These are phyloP conservation scores for Symbiodinium natans DNA, from an alignment of 73 alveolate genomes.

Conservation along the genomic window DNA sequence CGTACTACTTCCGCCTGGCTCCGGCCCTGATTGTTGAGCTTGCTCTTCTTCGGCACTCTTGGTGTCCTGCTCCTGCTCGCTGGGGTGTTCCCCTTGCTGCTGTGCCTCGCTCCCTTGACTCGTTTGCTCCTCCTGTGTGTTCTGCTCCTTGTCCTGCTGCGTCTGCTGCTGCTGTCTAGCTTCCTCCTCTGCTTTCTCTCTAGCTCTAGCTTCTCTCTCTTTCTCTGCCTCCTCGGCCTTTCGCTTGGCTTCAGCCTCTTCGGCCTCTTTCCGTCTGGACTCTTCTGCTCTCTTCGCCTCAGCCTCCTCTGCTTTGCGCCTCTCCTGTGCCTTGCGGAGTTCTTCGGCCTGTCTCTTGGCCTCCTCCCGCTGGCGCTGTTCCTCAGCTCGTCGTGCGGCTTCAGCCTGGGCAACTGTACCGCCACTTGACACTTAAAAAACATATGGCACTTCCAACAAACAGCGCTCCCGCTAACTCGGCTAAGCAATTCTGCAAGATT, in stretches of 20 bases:
- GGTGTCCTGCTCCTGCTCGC: not conserved
- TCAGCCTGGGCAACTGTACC: not conserved
- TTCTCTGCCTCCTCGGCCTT: conserved; percentile 8
- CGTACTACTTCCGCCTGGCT: too few relatives aligned
- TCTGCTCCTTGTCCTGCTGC: not conserved
- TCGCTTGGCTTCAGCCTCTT: not conserved
- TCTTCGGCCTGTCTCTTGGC: conserved; percentile 21
- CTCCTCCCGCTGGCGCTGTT: conserved; percentile 18
- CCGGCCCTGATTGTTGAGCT: not conserved
- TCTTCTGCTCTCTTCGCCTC: conserved; percentile 34
- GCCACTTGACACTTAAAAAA: too few relatives aligned
- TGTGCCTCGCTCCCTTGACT: too few relatives aligned
- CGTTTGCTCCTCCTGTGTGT: too few relatives aligned
- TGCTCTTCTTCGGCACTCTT: not conserved
- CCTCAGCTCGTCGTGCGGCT: conserved; percentile 11
- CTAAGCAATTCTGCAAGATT: too few relatives aligned
- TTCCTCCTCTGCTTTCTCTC: conserved; percentile 14
- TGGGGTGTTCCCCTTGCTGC: not conserved
- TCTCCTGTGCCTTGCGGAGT: conserved; percentile 1
- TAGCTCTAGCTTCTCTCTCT: not conserved
- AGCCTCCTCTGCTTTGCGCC: not conserved
- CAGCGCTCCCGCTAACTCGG: too few relatives aligned
- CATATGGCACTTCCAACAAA: not conserved
- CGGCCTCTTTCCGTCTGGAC: not conserved
- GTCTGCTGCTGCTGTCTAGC: not conserved